Base-by-base conservation (phyloP, 208 protist species). In the Leishmania major region DNA sequence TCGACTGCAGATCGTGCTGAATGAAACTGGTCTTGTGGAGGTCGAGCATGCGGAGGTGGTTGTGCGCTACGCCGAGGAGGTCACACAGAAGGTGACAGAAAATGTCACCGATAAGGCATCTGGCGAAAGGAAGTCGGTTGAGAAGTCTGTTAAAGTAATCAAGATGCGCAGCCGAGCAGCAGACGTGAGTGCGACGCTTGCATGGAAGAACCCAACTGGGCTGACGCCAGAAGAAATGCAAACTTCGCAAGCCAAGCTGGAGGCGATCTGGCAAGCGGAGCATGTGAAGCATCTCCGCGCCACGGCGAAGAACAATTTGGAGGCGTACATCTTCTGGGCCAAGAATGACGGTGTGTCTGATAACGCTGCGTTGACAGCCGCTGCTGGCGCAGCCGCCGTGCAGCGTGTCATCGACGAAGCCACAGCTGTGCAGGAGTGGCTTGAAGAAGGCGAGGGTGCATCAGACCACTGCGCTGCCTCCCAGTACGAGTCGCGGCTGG, bases 251-350 rank as follows among this genome's bases (percentile, higher is more conserved):
- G 69, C 64, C 43, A 96, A 90, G 77, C 78, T 98, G 37, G 15
- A 67, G 19, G 37, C 81, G 10, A 86, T 96, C 40, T 86, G 91
- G 70, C 80, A 87, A 22, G 75, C 91, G n/a, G 95, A 96, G 76
- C 74, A 88, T 45, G 77, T 77, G n/a, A 96, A 94, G 80, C 88
- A 90, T 28, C 85, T 91, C 35, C 79, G 87, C 43, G 85, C 91
- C 19, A 81, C 81, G 31, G 88, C 93, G 13, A 96, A 95, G 75
- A 98, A 98, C 83, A 90, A 96, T 67, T 81, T 98, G n/a, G 92
- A 96, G 81, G 70, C 88, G 5, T 98, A 91, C 81, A 77, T 98
- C 17, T 94, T 95, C 75, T 96, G 91, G 90, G 79, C 80, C 15
- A 95, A 95, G 77, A 77, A 84, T 37, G 92, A 96, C 10, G 93